Conservation (phyloP, 257 asterid species). For the Solanum arcanum region DNA sequence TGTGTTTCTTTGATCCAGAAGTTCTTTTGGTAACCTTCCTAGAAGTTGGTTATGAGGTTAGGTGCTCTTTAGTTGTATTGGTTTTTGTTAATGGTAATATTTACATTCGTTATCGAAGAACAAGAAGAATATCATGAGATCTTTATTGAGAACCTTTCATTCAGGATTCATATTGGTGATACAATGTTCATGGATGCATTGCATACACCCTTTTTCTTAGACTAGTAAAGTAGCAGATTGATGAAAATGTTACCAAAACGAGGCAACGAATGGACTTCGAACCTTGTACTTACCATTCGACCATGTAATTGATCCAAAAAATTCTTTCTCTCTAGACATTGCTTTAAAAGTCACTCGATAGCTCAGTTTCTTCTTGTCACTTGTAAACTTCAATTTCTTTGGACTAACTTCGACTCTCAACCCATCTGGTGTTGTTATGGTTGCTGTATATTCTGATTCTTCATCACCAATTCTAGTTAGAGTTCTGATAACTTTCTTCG, state of each 20-base stretch:
- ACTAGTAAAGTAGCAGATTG: neutral
- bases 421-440: neutral
- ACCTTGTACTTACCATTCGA: conserved; percentile 33
- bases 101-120: neutral
- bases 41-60: neutral
- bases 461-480: neutral
- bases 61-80: neutral
- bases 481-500: neutral
- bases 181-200: neutral
- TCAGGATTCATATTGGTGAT: neutral
- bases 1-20: too few relatives aligned
- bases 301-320: conserved; percentile 40
- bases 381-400: conserved; percentile 37
- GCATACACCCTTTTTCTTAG: neutral
- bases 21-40: too few relatives aligned
- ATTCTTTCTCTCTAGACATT: conserved; percentile 1
- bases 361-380: conserved; percentile 27
- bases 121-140: neutral
- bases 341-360: conserved; percentile 42
- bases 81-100: too few relatives aligned
- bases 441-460: neutral
- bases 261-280: conserved; percentile 51
- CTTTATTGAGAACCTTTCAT: neutral
- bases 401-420: conserved; percentile 52
- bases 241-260: neutral